Evolutionary conservation across 352 stramenopile species (phyloP).

Genomic region (Phytophthora sp.): DNA sequence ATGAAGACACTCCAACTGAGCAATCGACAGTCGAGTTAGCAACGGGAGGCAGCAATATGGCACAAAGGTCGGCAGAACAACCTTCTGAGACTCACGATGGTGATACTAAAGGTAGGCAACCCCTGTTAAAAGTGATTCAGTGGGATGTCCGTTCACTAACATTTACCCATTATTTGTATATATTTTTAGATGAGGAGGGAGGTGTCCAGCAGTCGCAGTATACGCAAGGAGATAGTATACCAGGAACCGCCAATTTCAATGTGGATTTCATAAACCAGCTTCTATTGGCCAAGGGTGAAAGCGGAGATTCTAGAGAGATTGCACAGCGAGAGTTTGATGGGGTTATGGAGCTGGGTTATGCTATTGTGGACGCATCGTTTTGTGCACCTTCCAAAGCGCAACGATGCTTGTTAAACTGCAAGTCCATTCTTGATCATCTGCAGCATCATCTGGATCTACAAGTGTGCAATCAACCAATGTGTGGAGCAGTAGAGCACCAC

Average conservation of each 20-base stretch:
- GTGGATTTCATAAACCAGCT: slow-evolving; percentile 44
- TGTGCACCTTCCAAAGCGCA: slow-evolving; percentile 55
- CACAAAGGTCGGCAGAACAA: background rate
- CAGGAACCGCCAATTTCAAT: slow-evolving; percentile 27
- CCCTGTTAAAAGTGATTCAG: no score
- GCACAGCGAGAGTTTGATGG: slow-evolving; percentile 45
- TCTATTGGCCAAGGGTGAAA: slow-evolving; percentile 30
- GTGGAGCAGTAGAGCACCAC: slow-evolving; percentile 60
- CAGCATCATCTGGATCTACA: slow-evolving; percentile 67
- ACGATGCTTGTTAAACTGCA: slow-evolving; percentile 59
- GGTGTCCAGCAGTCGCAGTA: slow-evolving; percentile 4
- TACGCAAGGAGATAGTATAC: slow-evolving; percentile 21
- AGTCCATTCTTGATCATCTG: slow-evolving; percentile 60
- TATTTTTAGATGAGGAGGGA: slow-evolving; percentile 18
- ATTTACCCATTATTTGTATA: slow-evolving; percentile 9
- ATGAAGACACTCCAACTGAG: background rate
- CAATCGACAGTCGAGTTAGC: background rate
- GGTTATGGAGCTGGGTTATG: slow-evolving; percentile 50
- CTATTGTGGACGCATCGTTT: slow-evolving; percentile 71
- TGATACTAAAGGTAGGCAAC: no score
- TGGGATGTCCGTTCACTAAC: background rate
- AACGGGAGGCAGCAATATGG: background rate
- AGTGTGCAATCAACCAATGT: slow-evolving; percentile 62
- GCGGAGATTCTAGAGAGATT: slow-evolving; percentile 11
- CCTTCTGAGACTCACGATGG: slow-evolving; percentile 1